Evolutionary conservation across 306 rosid genomes (phyloP).

Genomic region (Sophora flavescens): DNA sequence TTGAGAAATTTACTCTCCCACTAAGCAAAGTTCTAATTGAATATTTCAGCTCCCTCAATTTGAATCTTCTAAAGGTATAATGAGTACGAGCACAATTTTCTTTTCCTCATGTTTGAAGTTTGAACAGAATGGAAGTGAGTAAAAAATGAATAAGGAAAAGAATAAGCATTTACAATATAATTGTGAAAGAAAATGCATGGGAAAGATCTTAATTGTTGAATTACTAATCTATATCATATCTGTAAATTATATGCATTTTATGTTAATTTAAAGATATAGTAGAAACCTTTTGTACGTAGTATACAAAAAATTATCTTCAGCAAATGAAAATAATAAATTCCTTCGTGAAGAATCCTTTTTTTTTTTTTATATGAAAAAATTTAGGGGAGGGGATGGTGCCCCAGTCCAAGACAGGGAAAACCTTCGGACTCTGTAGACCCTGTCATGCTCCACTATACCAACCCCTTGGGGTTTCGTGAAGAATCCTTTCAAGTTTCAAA

Average conservation of each 20-base stretch:
- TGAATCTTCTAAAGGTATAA: conserved; percentile 22
- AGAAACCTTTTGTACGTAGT: background rate
- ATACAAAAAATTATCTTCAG: background rate
- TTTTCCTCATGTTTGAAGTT: background rate
- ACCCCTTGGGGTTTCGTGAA: no score
- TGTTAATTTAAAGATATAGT: background rate
- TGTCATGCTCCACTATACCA: no score
- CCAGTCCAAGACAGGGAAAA: no score
- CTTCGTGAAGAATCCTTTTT: background rate
- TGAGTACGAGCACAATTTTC: background rate
- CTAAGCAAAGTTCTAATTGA: background rate
- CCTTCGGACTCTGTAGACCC: no score
- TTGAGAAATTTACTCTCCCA: background rate
- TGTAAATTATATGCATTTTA: conserved; percentile 11
- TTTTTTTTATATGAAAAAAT: no score
- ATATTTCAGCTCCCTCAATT: conserved; percentile 22
- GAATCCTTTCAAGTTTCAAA: background rate
- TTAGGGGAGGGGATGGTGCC: no score
- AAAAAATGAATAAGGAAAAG: conserved; percentile 6
- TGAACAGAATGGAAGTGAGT: conserved; percentile 12
- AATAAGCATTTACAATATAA: conserved; percentile 21
- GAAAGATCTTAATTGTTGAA: background rate
- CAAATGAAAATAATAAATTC: background rate
- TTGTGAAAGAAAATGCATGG: conserved; percentile 5
- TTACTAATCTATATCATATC: background rate